Evolutionary conservation across 208 protist genomes (phyloP).

Genomic region (Leishmania aethiopica): DNA sequence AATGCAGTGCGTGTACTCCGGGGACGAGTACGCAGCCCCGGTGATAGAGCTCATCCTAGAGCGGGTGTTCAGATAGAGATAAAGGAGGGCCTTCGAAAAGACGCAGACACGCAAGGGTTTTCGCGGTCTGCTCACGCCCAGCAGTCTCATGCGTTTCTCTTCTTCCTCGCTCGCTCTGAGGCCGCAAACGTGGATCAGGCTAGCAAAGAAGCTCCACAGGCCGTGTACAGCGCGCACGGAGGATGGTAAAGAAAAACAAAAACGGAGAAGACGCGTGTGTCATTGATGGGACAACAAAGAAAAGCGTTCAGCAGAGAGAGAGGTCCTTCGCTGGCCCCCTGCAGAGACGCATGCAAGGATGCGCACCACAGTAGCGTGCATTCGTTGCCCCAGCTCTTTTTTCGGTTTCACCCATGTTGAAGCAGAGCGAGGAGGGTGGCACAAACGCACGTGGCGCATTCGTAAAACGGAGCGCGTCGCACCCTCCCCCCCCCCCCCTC

Average conservation of each 20-base stretch:
- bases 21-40: conserved; percentile 44
- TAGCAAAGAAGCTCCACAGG: neutral
- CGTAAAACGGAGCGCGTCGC: too few species aligned
- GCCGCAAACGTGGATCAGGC: neutral
- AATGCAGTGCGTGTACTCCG: conserved; percentile 89
- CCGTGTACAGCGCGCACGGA: neutral
- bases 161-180: neutral
- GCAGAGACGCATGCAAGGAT: neutral
- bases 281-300: neutral
- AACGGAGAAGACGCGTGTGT: neutral
- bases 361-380: neutral
- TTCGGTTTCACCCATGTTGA: neutral
- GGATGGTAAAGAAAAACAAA: neutral
- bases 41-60: neutral
- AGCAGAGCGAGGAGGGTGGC: neutral
- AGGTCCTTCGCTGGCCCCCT: neutral
- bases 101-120: neutral
- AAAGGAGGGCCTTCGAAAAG: neutral
- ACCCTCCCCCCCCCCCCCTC: too few species aligned
- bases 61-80: neutral
- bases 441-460: neutral
- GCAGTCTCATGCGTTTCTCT: neutral
- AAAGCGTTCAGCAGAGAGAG: neutral
- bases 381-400: neutral
- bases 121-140: neutral